These are phyloP conservation scores for Mycena maculata DNA, from an alignment of 768 basidiomycete species.

Conservation along the genomic window DNA sequence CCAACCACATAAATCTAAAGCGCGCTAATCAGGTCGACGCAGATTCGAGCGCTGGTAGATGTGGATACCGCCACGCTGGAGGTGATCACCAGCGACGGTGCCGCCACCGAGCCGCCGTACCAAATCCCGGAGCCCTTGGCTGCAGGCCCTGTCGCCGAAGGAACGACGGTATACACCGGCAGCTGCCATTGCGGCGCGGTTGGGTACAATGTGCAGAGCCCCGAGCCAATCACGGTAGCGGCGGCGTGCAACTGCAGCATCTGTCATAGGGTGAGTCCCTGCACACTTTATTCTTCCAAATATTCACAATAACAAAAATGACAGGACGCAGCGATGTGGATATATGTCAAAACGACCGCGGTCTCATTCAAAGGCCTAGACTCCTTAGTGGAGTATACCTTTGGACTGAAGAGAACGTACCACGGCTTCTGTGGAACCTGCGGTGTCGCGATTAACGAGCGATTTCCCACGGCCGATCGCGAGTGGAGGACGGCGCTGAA, in stretches of 20 bases:
- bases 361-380: conserved; percentile 14
- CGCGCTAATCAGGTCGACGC: background rate
- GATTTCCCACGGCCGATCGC: too few relatives aligned
- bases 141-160: background rate
- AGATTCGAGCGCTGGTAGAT: conserved; percentile 21
- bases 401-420: background rate
- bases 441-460: background rate
- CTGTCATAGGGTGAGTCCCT: conserved; percentile 8
- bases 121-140: conserved; percentile 8
- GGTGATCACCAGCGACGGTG: conserved; percentile 11
- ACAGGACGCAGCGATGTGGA: conserved; percentile 24
- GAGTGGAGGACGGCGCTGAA: too few relatives aligned
- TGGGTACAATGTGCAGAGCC: background rate
- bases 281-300: too few relatives aligned
- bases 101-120: background rate
- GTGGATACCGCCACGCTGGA: background rate
- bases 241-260: conserved; percentile 29
- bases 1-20: too few relatives aligned
- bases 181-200: conserved; percentile 30
- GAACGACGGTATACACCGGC: conserved; percentile 11
- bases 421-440: conserved; percentile 9
- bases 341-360: background rate
- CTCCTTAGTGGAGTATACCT: conserved; percentile 14
- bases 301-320: background rate
- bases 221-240: background rate